Base-by-base conservation (phyloP, 108 stramenopile genomes). In the Pseudonitzschia pungens region DNA sequence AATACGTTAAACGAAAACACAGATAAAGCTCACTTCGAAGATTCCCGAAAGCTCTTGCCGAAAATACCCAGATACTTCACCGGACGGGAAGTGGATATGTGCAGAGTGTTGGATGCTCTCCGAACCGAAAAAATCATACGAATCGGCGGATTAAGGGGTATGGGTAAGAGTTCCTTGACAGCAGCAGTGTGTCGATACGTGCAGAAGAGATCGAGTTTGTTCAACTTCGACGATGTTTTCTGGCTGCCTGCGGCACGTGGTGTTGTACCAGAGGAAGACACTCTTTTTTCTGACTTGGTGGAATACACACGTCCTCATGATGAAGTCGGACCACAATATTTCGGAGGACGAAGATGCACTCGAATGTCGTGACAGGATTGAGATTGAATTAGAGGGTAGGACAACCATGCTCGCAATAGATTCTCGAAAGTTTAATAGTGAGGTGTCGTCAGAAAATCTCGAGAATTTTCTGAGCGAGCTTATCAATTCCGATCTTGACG, bases 61-160 rank as follows among this genome's bases (percentile, higher is more conserved):
- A 29, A 54, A 20, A 27, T 79, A 66, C 89, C 91, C 1, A 77
- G 81, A 42, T 82, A 85, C 42, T 92, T 90, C 67, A 66, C 86
- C n/a, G 91, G 91, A 32, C 75, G 91, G 12, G 89, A 92, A 44
- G 78, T 82, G 15, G 82, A 88, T 44, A 83, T 88, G 72, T 87
- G 85, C 75, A 65, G 65, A 8, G 56, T 89, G 11, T 43, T 92
- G 59, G 73, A 84, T 52, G 74, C 77, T 7, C 68, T 89, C 43
- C 71, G 83, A 6, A 72, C 81, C 29, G 20, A 33, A 40, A 62
- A 62, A 14, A 68, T 90, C 7, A 84, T 90, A 18, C 63, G 83
- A 18, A 48, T 88, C 31, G 79, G 82, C 12, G 91, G 91, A 36
- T 20, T 33, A 26, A 59, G 70, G 22, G 91, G 89, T 11, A 84